These are phyloP conservation scores for Lepidium didymum DNA, from an alignment of 345 rosid species.

Conservation along the genomic window DNA sequence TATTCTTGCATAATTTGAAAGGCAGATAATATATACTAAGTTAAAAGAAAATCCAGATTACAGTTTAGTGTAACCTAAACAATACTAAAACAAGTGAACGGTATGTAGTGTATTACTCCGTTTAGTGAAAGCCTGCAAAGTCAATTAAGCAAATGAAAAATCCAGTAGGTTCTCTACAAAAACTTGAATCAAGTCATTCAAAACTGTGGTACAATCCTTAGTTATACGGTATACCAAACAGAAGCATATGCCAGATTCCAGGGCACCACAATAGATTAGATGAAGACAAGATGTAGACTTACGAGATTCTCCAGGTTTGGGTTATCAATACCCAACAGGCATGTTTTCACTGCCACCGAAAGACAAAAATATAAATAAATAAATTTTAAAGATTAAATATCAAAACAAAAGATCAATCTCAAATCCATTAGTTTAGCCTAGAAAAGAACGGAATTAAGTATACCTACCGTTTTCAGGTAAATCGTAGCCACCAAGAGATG, in stretches of 20 bases:
- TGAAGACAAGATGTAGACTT: slow-evolving; percentile 25
- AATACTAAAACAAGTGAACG: background rate
- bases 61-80: background rate
- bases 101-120: background rate
- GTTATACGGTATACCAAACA: background rate
- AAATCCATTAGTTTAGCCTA: background rate
- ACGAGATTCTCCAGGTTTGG: slow-evolving; percentile 46
- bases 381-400: background rate
- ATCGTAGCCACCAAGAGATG: slow-evolving; percentile 46
- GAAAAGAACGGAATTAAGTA: background rate
- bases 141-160: background rate
- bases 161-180: background rate
- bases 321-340: slow-evolving; percentile 37
- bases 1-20: background rate
- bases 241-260: background rate
- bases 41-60: background rate
- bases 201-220: background rate
- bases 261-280: background rate
- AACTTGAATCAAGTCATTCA: background rate
- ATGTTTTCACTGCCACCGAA: slow-evolving; percentile 44
- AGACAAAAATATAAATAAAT: slow-evolving; percentile 1
- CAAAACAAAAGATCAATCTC: background rate
- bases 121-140: background rate
- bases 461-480: slow-evolving; percentile 42
- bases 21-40: background rate